These are phyloP conservation scores for Candida easanensis DNA, from an alignment of 805 yeast species.

Conservation along the genomic window DNA sequence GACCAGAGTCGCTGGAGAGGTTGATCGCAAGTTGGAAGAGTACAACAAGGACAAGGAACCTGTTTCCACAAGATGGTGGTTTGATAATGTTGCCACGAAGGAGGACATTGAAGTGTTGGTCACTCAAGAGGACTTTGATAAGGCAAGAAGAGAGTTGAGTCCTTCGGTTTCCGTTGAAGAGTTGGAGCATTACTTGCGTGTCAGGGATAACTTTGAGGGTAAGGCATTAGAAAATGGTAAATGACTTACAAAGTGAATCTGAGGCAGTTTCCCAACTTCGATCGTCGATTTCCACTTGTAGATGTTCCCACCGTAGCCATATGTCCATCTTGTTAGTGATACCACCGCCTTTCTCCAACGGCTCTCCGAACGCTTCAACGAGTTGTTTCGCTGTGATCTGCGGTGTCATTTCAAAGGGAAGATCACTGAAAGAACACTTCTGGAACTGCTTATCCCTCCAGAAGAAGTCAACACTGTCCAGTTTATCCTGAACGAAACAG, in stretches of 20 bases:
- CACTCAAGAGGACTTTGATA: constrained; percentile 67
- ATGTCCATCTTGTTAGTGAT: constrained; percentile 30
- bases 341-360: constrained; percentile 42
- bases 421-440: constrained; percentile 5
- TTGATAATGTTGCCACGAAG: constrained; percentile 70
- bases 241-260: constrained; percentile 23
- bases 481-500: constrained; percentile 6
- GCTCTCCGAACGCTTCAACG: constrained; percentile 37
- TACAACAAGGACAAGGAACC: constrained; percentile 46
- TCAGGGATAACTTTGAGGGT: constrained; percentile 83
- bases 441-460: constrained; percentile 22
- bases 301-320: constrained; percentile 37
- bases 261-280: constrained; percentile 35
- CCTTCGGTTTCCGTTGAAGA: constrained; percentile 92
- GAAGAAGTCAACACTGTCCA: constrained; percentile 38
- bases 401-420: constrained; percentile 23
- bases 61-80: constrained; percentile 82
- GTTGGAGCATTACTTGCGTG: constrained; percentile 71
- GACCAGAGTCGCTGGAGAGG: constrained; percentile 80
- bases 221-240: constrained; percentile 5
- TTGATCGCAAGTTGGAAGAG: constrained; percentile 58
- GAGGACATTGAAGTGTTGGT: constrained; percentile 72
- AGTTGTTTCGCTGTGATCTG: constrained; percentile 29
- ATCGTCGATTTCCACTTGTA: constrained; percentile 36
- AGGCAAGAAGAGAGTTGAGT: constrained; percentile 65